Percentiles rank a stretch among this genome's conserved stretches.
Evolutionary conservation across 2,329 filamentous ascomycete genomes (phyloP).

Genomic region (Apiospora kogelbergensis): DNA sequence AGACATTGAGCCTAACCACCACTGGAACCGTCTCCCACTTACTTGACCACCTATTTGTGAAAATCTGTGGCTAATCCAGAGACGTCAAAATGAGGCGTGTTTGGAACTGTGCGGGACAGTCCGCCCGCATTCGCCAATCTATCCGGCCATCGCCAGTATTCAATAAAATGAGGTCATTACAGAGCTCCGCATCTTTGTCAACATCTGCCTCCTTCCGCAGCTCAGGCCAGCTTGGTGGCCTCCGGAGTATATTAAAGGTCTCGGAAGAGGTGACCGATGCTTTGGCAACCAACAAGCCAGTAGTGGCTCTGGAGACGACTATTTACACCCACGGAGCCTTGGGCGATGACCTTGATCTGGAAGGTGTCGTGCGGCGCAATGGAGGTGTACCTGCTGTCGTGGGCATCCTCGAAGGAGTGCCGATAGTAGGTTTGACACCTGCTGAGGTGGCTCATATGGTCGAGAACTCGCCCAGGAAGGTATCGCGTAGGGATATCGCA

Average conservation of each 20-base stretch:
- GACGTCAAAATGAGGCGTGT: slow-evolving; percentile 3
- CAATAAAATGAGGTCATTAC: slow-evolving; percentile 12
- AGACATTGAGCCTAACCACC: too few relatives aligned
- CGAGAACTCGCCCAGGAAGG: slow-evolving; percentile 70
- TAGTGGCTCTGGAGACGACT: slow-evolving; percentile 91
- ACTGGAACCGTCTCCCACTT: background rate
- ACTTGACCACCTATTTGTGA: background rate
- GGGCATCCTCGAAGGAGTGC: slow-evolving; percentile 80
- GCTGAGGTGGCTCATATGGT: slow-evolving; percentile 76
- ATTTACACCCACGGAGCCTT: slow-evolving; percentile 96
- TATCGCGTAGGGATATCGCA: slow-evolving; percentile 83
- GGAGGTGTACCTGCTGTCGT: slow-evolving; percentile 90
- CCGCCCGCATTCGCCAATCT: background rate
- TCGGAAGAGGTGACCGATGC: slow-evolving; percentile 84
- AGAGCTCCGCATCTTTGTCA: slow-evolving; percentile 11
- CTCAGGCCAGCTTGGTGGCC: slow-evolving; percentile 24
- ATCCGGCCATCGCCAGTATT: background rate
- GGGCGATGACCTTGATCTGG: slow-evolving; percentile 69
- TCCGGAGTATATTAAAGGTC: slow-evolving; percentile 59
- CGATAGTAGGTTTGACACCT: slow-evolving; percentile 72
- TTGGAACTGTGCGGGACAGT: background rate
- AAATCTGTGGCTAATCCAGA: background rate
- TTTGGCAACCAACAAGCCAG: slow-evolving; percentile 69
- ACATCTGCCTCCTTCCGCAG: slow-evolving; percentile 9
- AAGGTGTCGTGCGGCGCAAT: slow-evolving; percentile 76